Conservation (phyloP, 495 filamentous ascomycete genomes). For the Jackrogersella minutella region DNA sequence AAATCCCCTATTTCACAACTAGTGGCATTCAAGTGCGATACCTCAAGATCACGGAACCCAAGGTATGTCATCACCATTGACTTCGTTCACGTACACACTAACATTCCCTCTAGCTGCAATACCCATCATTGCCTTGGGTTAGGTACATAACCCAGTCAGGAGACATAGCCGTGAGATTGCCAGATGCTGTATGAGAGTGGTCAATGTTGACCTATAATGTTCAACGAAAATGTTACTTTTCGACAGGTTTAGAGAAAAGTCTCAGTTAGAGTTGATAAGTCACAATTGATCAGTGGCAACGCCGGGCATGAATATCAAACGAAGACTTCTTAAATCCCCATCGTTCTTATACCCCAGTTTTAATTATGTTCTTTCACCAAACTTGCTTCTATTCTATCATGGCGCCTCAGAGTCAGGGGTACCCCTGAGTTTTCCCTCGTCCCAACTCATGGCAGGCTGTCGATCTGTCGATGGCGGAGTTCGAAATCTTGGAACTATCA, state of each 20-base stretch:
- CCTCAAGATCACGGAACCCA: slow-evolving; percentile 98
- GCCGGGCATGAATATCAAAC: slow-evolving; percentile 35
- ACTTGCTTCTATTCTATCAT: not conserved
- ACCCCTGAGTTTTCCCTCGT: not conserved
- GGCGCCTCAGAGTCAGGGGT: not conserved
- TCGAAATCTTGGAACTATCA: not conserved
- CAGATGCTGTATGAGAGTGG: slow-evolving; percentile 77
- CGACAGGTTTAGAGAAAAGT: slow-evolving; percentile 40
- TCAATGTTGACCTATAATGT: slow-evolving; percentile 26
- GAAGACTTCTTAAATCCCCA: slow-evolving; percentile 10
- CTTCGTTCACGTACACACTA: slow-evolving; percentile 25
- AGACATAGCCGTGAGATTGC: slow-evolving; percentile 91
- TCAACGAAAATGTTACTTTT: slow-evolving; percentile 33
- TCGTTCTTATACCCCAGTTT: slow-evolving; percentile 6
- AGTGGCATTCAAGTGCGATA: slow-evolving; percentile 98
- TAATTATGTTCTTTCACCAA: not conserved
- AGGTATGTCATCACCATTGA: slow-evolving; percentile 68
- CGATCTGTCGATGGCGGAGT: not conserved
- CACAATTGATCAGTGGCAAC: slow-evolving; percentile 26
- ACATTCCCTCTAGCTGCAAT: slow-evolving; percentile 75
- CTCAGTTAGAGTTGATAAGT: slow-evolving; percentile 33
- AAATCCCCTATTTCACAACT: slow-evolving; percentile 99
- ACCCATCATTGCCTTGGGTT: slow-evolving; percentile 98
- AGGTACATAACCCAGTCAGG: slow-evolving; percentile 97
- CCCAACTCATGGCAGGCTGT: not conserved